Base-by-base conservation (phyloP, 2,329 filamentous ascomycete species). In the Calonectria pseudoreteaudii region DNA sequence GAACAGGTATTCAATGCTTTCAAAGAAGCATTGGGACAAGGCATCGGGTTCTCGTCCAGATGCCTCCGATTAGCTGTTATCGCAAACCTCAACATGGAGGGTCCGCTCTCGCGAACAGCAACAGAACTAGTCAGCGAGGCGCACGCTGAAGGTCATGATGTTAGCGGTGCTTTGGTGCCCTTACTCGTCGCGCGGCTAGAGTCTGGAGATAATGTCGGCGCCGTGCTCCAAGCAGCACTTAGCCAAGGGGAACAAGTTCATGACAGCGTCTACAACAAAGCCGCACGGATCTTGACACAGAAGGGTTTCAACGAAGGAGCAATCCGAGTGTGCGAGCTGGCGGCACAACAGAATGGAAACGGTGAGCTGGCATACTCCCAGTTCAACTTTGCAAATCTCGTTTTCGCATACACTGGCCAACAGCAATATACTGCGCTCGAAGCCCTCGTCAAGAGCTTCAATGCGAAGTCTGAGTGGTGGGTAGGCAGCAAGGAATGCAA, bases 51-150 rank as follows among this genome's bases (percentile, higher is more conserved):
- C 72, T 86, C 84, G 34, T 77, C 79, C 4, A 83, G 85, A 30
- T 88, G 86, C 68, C 82, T 91, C 18, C 85, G 86, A n/a, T 81
- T 90, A 7, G 88, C 87, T 11, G 85, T 91, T 11, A 77, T 85
- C 13, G 87, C 88, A 2, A 82, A 85, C 18, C 77, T 90, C 66
- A 80, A 80, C 20, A 58, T 78, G 20, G 80, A 84, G 47, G 79
- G 78, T 4, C 71, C 79, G 4, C 77, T 80, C 53, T 83, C 62
- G 71, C 78, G 60, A 60, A 78, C 26, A 4, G 87, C 88, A 1
- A 80, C 84, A 23, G 76, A 75, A 0, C 80, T 90, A 20, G 83
- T 91, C 8, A 78, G 79, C 8, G 77, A 80, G 36, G 86, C 87
- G 0, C 82, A 86, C 44, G 66, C 75, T 1, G 78, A 83, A 14